A percentile compares a stretch with the other conserved stretches of the same genome.
phyloP scores from a whole-genome alignment of 2,329 filamentous ascomycete species.

The Diaporthe vexans region DNA sequence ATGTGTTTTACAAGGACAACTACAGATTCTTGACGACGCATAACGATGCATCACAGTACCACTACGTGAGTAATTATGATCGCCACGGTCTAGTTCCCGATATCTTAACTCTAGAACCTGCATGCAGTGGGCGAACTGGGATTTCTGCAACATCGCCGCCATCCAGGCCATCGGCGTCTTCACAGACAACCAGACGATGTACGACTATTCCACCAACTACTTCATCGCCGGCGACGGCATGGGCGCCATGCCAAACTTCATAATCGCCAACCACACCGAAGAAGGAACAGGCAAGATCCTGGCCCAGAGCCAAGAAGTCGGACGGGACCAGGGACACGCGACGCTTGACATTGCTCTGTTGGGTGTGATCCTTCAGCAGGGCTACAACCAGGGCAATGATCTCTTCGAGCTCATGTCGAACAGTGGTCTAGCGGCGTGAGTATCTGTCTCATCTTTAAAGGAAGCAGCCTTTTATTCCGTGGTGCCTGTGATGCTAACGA shows the following conservation, averaged over 20 bases:
- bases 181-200: constrained; percentile 54
- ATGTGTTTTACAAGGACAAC: neutral
- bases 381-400: constrained; percentile 55
- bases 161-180: constrained; percentile 55
- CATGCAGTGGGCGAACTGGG: constrained; percentile 53
- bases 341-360: constrained; percentile 52
- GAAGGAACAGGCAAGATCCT: constrained; percentile 47
- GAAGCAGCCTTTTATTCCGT: neutral
- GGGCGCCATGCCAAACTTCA: constrained; percentile 48
- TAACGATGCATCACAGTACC: constrained; percentile 45
- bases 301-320: constrained; percentile 55
- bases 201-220: constrained; percentile 52
- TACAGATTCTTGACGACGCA: constrained; percentile 50
- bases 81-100: neutral
- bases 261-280: constrained; percentile 41
- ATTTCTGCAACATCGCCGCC: constrained; percentile 55
- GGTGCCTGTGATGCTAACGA: constrained; percentile 23
- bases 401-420: constrained; percentile 50
- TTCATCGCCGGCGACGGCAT: constrained; percentile 53
- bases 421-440: constrained; percentile 54
- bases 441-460: constrained; percentile 31
- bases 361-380: constrained; percentile 53
- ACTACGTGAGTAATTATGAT: constrained; percentile 41
- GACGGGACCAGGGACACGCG: constrained; percentile 57
- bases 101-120: neutral